These are phyloP conservation scores for Fusarium proliferatum DNA, from an alignment of 2,329 filamentous ascomycete genomes.

Conservation along the genomic window DNA sequence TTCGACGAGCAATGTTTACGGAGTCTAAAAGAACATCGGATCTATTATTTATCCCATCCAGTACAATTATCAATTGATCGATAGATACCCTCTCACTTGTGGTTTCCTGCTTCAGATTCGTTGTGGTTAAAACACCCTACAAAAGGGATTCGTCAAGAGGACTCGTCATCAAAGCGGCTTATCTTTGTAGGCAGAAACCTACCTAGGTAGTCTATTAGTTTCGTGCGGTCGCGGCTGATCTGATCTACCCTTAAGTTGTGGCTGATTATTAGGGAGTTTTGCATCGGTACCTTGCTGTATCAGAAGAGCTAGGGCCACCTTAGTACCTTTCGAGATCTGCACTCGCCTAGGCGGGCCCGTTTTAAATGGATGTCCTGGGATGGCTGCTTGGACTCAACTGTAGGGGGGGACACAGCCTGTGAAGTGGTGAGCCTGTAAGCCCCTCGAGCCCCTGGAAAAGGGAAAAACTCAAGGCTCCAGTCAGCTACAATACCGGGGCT, in stretches of 20 bases:
- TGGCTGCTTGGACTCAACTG: not conserved
- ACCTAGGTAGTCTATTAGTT: not conserved
- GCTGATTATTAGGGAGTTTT: conserved; percentile 11
- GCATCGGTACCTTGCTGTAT: conserved; percentile 16
- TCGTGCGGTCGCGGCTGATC: conserved; percentile 5
- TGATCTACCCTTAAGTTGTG: conserved; percentile 1
- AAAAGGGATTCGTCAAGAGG: not conserved
- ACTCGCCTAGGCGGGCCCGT: conserved; percentile 21
- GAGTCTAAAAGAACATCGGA: not conserved
- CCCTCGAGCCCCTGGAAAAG: conserved; percentile 44
- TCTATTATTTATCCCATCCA: not conserved
- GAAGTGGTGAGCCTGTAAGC: conserved; percentile 11
- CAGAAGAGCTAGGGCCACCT: conserved; percentile 40
- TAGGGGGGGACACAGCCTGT: not conserved
- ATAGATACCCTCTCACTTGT: not conserved
- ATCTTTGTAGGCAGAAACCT: not conserved
- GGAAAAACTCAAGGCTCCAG: conserved; percentile 33
- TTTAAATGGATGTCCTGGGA: conserved; percentile 10
- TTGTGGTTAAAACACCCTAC: not conserved
- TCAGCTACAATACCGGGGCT: conserved; percentile 7
- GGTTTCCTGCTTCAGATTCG: not conserved
- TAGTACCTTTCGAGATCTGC: conserved; percentile 33
- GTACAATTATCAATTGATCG: not conserved
- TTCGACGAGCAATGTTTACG: not conserved
- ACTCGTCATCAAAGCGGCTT: conserved; percentile 39